Conservation (phyloP, 148 eudicot species). For the Rhododendron griersonianum region DNA sequence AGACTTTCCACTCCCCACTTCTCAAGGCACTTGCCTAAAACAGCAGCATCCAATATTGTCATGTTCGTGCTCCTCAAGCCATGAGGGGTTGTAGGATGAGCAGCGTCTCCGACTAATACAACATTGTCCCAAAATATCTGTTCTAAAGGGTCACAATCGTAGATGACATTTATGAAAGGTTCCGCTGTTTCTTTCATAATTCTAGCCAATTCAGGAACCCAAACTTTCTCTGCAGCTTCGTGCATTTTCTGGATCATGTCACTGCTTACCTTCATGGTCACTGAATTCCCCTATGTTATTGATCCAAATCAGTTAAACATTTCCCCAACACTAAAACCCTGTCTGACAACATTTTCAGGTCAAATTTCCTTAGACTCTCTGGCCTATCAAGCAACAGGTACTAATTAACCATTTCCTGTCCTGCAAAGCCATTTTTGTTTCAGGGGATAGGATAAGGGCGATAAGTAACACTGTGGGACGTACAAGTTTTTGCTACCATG, state of each 20-base stretch:
- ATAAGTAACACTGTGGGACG: background rate
- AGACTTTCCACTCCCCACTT: conserved; percentile 52
- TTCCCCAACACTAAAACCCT: background rate
- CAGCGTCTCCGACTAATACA: conserved; percentile 82
- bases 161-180: conserved; percentile 76
- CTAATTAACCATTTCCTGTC: background rate
- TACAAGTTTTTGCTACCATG: background rate
- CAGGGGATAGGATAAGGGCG: background rate
- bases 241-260: conserved; percentile 60
- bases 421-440: background rate
- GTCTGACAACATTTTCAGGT: background rate
- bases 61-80: conserved; percentile 91
- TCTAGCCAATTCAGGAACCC: conserved; percentile 56
- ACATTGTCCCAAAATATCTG: conserved; percentile 60
- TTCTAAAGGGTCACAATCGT: conserved; percentile 68
- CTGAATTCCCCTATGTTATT: conserved; percentile 54
- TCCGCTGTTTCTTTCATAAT: conserved; percentile 57
- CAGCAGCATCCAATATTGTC: conserved; percentile 77
- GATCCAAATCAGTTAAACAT: background rate
- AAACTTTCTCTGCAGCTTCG: conserved; percentile 49
- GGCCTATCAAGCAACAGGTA: background rate
- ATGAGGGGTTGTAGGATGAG: conserved; percentile 91
- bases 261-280: conserved; percentile 66
- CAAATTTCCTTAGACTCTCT: background rate
- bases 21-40: conserved; percentile 64